Evolutionary conservation across 2,329 filamentous ascomycete genomes (phyloP).

Genomic region (Pseudovirgaria hyperparasitica): DNA sequence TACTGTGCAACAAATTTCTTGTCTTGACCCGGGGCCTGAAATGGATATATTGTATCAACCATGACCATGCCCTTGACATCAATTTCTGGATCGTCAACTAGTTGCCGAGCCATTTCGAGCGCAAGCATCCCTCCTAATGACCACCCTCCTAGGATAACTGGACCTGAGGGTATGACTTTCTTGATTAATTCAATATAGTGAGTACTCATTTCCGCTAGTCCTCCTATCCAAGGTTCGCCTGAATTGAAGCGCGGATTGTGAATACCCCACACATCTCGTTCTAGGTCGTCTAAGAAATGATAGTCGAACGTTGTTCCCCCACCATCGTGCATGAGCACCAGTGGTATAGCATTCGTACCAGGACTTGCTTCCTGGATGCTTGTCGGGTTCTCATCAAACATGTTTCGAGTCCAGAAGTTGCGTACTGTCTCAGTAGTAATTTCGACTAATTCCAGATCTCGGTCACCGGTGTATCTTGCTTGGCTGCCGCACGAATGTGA

Average conservation of each 20-base stretch:
- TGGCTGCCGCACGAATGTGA: too few relatives aligned
- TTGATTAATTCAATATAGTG: slow-evolving; percentile 38
- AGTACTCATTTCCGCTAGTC: slow-evolving; percentile 42
- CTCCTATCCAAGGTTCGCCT: slow-evolving; percentile 36
- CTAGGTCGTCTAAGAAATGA: slow-evolving; percentile 38
- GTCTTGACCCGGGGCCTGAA: too few relatives aligned
- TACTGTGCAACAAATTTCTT: too few relatives aligned
- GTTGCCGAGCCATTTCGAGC: slow-evolving; percentile 3
- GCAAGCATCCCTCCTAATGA: slow-evolving; percentile 6
- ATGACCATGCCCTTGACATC: slow-evolving; percentile 1
- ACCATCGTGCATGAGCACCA: slow-evolving; percentile 48
- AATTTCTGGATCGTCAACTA: slow-evolving; percentile 3
- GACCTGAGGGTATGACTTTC: slow-evolving; percentile 21
- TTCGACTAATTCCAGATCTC: too few relatives aligned
- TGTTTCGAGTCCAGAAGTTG: too few relatives aligned
- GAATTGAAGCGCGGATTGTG: slow-evolving; percentile 41
- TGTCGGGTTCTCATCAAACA: slow-evolving; percentile 1
- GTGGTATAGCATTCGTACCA: slow-evolving; percentile 33
- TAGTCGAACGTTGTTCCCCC: slow-evolving; percentile 49
- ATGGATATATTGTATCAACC: slow-evolving; percentile 1
- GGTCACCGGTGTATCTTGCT: too few relatives aligned
- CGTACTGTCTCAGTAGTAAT: too few relatives aligned
- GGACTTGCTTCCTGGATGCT: slow-evolving; percentile 1
- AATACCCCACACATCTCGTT: slow-evolving; percentile 41
- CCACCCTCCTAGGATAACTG: slow-evolving; percentile 21